phyloP scores from a whole-genome alignment of 768 basidiomycete genomes.

The Neoboletus subvelutipes region DNA sequence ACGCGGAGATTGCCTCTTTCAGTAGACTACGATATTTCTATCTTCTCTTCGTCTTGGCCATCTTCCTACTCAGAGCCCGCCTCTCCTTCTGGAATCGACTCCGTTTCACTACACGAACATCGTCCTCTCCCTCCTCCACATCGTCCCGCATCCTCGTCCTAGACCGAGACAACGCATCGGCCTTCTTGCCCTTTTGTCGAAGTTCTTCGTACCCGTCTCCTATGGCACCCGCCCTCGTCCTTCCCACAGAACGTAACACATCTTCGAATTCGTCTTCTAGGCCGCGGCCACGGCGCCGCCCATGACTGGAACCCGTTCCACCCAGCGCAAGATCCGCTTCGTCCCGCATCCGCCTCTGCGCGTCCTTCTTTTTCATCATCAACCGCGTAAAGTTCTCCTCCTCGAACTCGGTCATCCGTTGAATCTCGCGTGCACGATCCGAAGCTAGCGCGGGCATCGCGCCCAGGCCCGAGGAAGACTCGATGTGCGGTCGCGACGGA shows the following conservation, averaged over 20 bases:
- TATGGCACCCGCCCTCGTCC: slow-evolving; percentile 40
- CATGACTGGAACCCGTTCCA: slow-evolving; percentile 55
- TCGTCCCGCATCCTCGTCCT: slow-evolving; percentile 37
- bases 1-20: neutral
- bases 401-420: slow-evolving; percentile 84
- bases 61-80: slow-evolving; percentile 35
- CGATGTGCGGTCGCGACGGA: slow-evolving; percentile 62
- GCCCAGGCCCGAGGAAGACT: slow-evolving; percentile 74
- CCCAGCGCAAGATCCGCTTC: slow-evolving; percentile 90
- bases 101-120: slow-evolving; percentile 35
- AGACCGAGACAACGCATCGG: slow-evolving; percentile 58
- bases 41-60: slow-evolving; percentile 16
- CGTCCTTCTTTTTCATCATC: slow-evolving; percentile 87
- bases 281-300: slow-evolving; percentile 63
- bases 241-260: slow-evolving; percentile 61
- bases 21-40: slow-evolving; percentile 4
- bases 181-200: slow-evolving; percentile 64
- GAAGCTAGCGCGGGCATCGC: slow-evolving; percentile 53
- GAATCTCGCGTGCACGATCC: slow-evolving; percentile 75
- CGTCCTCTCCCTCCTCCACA: slow-evolving; percentile 29
- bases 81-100: slow-evolving; percentile 46
- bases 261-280: slow-evolving; percentile 86
- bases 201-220: slow-evolving; percentile 84
- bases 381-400: slow-evolving; percentile 92
- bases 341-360: slow-evolving; percentile 66